phyloP scores from a whole-genome alignment of 805 yeast species.

The Metschnikowia peoriensis region DNA sequence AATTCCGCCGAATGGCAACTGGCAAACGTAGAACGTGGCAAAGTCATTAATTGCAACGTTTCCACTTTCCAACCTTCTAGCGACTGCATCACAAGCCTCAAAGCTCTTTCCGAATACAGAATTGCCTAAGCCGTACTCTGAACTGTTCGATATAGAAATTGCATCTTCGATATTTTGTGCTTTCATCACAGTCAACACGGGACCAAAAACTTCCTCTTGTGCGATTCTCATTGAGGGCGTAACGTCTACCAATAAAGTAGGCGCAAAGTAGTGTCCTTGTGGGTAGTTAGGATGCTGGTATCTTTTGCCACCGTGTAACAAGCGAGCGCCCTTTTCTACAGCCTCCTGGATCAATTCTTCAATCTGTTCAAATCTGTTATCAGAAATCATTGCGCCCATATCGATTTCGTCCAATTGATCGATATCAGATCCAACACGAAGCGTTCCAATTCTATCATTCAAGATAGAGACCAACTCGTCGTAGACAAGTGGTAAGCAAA shows the following conservation, averaged over 20 bases:
- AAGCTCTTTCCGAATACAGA: slow-evolving; percentile 78
- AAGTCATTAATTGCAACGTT: slow-evolving; percentile 97
- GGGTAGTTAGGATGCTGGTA: slow-evolving; percentile 89
- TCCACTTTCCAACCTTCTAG: slow-evolving; percentile 69
- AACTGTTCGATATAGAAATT: slow-evolving; percentile 71
- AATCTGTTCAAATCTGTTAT: slow-evolving; percentile 64
- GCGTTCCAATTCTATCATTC: slow-evolving; percentile 50
- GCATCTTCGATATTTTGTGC: slow-evolving; percentile 70
- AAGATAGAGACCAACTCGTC: slow-evolving; percentile 58
- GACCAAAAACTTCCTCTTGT: slow-evolving; percentile 92
- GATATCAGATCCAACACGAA: slow-evolving; percentile 86
- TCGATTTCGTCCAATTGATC: slow-evolving; percentile 90
- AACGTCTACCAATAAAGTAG: slow-evolving; percentile 84
- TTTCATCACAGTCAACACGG: slow-evolving; percentile 75
- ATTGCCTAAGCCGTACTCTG: slow-evolving; percentile 88
- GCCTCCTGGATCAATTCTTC: slow-evolving; percentile 73
- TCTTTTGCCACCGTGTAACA: slow-evolving; percentile 78
- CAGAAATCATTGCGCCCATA: slow-evolving; percentile 93
- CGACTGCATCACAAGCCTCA: slow-evolving; percentile 57
- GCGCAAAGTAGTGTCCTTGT: slow-evolving; percentile 89
- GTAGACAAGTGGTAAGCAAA: slow-evolving; percentile 72
- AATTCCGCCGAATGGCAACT: slow-evolving; percentile 94
- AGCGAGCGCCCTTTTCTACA: slow-evolving; percentile 73
- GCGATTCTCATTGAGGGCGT: slow-evolving; percentile 74
- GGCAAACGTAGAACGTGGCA: slow-evolving; percentile 94